A percentile compares a stretch with the other conserved stretches of the same genome.
Evolutionary conservation across 495 filamentous ascomycete species (phyloP).

Genomic region (Lophiotrema nucula): DNA sequence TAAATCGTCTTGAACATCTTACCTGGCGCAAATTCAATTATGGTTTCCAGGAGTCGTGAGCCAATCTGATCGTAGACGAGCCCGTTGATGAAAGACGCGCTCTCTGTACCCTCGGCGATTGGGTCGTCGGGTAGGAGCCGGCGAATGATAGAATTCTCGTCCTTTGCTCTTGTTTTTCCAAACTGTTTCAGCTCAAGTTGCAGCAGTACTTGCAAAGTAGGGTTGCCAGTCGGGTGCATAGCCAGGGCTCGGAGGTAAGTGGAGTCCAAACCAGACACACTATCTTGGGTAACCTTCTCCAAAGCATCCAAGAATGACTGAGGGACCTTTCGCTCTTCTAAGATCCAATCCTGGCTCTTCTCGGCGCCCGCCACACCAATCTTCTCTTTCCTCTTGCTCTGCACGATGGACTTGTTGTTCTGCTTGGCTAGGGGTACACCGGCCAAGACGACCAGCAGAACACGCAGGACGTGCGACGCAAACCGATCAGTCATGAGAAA

Average conservation of each 20-base stretch:
- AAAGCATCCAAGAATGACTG: constrained; percentile 71
- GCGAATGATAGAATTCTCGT: constrained; percentile 58
- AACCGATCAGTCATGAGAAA: constrained; percentile 83
- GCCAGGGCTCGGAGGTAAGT: constrained; percentile 76
- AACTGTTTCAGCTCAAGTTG: constrained; percentile 76
- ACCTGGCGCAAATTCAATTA: constrained; percentile 75
- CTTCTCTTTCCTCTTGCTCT: constrained; percentile 88
- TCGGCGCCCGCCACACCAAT: constrained; percentile 52
- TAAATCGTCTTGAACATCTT: constrained; percentile 86
- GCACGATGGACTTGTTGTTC: constrained; percentile 59
- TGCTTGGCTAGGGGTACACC: constrained; percentile 68
- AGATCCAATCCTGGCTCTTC: constrained; percentile 38
- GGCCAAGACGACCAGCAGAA: constrained; percentile 80
- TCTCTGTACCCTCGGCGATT: constrained; percentile 57
- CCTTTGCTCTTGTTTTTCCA: constrained; percentile 61
- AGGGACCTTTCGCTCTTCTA: constrained; percentile 59
- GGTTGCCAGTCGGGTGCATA: constrained; percentile 84
- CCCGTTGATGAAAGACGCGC: constrained; percentile 71
- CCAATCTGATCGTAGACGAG: constrained; percentile 87
- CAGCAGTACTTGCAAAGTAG: constrained; percentile 80
- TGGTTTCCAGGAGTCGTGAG: constrained; percentile 81
- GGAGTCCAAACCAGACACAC: constrained; percentile 65
- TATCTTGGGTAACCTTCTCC: constrained; percentile 74
- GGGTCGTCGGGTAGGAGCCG: constrained; percentile 65
- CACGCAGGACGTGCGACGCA: constrained; percentile 85